Base-by-base conservation (phyloP, 768 basidiomycete species). In the Mrakia gelida region DNA sequence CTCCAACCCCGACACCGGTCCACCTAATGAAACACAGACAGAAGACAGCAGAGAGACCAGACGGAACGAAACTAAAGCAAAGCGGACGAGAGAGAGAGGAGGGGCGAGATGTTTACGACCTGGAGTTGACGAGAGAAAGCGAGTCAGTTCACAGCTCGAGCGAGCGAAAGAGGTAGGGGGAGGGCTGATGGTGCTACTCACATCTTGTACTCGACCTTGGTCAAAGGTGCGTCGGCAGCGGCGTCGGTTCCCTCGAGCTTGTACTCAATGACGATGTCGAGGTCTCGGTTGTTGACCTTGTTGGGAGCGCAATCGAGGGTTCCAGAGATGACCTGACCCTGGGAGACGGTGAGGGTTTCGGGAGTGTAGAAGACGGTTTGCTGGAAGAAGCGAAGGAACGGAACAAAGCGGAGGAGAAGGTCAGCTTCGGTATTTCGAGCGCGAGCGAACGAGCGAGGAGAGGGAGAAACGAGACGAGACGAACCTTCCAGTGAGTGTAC, bases 281-380 rank as follows among this genome's bases (percentile, higher is more conserved):
- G 88, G 83, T 99, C 97, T 67, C 97, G 91, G 84, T 92, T 92
- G 86, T 99, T 99, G 81, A 92, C 89, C 67, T 88, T 87, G 85
- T 99, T 99, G 30, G 97, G 97, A 6, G 91, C 89, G 83, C 95
- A 96, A 26, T 88, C 84, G 61, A 99, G 84, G 59, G 80, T 85
- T 63, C 97, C 97, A 28, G 84, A 85, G 84, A 99, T 90, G 71
- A 86, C 85, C 83, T 98, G 90, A 75, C 90, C 91, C 80, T 90
- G 91, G 41, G 83, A 83, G 79, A 85, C 83, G 54, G 83, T 85
- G 65, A 85, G 61, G 32, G 84, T 84, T 15, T 84, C 82, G 52
- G 84, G 92, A 54, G 95, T 97, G 86, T 99, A 99, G 87, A 99
- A 98, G 30, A 99, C 97, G 76, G 95, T 98, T 89, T 98, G 93